Evolutionary conservation across 2,329 filamentous ascomycete species (phyloP), one percentile per base, ranked within the genome.

Genomic region (Falciphora oryzae): DNA sequence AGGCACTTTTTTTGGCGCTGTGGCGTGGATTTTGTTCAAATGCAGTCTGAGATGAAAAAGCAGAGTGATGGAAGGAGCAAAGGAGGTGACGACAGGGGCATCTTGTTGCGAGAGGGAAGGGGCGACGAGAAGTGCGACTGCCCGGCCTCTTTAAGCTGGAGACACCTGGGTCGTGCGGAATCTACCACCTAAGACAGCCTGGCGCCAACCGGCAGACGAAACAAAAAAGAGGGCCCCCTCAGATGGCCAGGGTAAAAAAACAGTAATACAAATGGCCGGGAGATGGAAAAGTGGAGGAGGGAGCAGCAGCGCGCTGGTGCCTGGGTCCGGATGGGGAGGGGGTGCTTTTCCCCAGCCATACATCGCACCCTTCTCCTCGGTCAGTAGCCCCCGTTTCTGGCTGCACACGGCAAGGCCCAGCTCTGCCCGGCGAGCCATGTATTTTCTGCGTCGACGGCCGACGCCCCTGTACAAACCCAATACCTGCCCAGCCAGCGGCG

Each of bases 111-210:
- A 31, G 58, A 35, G 31, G 58, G 31, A 60, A 35, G 31, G 31
- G 13, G 31, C 31, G 31, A 60, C 14, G 28, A 35, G 58, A 35
- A 60, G 58, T 60, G 58, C 58, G 58, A 60, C 58, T 60, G 58
- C 58, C 58, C 28, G 58, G 27, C 58, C 58, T 60, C 31, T 35
- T 60, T 60, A 60, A 60, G 58, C 31, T 35, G 31, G 58, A 35
- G 31, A 35, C 58, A 32, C 58, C 31, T 32, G 58, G 58, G 58
- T 60, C 58, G 58, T 60, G 58, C 58, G 27, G 58, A 28, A 25
- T 31, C 58, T n/a, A n/a, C 44, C 7, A 53, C 44, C 22, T 60
- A 60, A 53, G 57, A 62, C 61, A 62, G 61, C 38, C 38, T 44
- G 38, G 38, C 38, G 27, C n/a, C 61, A 53, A n/a, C 44, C 44